Conservation (phyloP, 306 rosid genomes). For the Calophaca sinica region DNA sequence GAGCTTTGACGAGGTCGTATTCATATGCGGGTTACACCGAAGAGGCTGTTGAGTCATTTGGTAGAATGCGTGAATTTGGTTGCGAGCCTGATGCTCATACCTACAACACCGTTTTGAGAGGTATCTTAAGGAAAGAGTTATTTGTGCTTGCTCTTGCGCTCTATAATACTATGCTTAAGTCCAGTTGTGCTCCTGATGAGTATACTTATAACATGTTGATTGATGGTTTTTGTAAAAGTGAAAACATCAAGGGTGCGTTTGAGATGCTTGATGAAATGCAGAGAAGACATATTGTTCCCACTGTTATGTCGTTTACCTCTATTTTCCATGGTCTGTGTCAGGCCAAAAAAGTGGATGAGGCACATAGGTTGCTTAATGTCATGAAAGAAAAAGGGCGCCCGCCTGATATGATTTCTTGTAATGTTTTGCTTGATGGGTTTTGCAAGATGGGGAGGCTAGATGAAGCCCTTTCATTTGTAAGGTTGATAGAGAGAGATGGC, state of each 20-base stretch:
- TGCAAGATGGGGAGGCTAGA: slow-evolving; percentile 69
- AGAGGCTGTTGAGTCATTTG: slow-evolving; percentile 65
- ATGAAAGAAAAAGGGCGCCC: slow-evolving; percentile 56
- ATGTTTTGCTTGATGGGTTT: slow-evolving; percentile 70
- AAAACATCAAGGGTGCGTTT: slow-evolving; percentile 59
- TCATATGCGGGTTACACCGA: slow-evolving; percentile 48
- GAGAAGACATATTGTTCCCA: slow-evolving; percentile 52
- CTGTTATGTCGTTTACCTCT: slow-evolving; percentile 46
- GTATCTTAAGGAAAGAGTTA: slow-evolving; percentile 53
- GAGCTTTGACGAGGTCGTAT: slow-evolving; percentile 56
- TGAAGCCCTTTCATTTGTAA: slow-evolving; percentile 62
- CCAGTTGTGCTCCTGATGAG: slow-evolving; percentile 51
- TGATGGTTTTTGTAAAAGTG: slow-evolving; percentile 63
- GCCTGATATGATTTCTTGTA: slow-evolving; percentile 55
- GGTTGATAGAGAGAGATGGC: slow-evolving; percentile 56
- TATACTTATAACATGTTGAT: slow-evolving; percentile 62
- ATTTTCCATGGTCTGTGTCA: slow-evolving; percentile 65
- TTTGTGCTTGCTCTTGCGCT: slow-evolving; percentile 60
- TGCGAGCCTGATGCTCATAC: slow-evolving; percentile 62
- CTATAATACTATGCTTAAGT: slow-evolving; percentile 73
- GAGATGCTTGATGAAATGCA: slow-evolving; percentile 69
- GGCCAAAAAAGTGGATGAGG: slow-evolving; percentile 60
- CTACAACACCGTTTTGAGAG: slow-evolving; percentile 58
- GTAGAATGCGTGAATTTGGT: slow-evolving; percentile 57
- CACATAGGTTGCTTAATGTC: slow-evolving; percentile 53